Evolutionary conservation across 345 rosid genomes (phyloP).

Genomic region (Mallotus nudiflorus): DNA sequence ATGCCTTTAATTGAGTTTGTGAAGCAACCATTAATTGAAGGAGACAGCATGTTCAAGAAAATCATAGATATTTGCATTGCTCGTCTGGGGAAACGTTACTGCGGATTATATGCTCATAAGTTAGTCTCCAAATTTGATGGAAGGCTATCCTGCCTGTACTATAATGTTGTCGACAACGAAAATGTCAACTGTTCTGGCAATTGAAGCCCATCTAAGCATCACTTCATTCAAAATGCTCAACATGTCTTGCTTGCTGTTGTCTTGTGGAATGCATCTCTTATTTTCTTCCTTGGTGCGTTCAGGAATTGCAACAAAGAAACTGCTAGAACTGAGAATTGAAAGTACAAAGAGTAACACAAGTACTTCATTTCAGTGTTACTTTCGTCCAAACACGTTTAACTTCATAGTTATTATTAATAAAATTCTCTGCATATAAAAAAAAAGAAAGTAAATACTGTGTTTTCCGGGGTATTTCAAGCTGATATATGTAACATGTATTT

Average conservation of each 20-base stretch:
- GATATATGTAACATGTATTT: not conserved
- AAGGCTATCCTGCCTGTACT: slow-evolving; percentile 67
- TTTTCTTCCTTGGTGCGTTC: not conserved
- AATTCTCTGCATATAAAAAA: no score
- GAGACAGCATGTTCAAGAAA: slow-evolving; percentile 81
- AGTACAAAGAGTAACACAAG: no score
- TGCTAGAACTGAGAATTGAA: slow-evolving; percentile 1
- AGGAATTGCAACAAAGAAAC: no score
- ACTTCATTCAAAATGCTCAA: no score
- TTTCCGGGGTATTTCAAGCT: not conserved
- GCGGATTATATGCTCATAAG: slow-evolving; percentile 72
- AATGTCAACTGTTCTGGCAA: slow-evolving; percentile 39
- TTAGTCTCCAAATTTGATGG: slow-evolving; percentile 81
- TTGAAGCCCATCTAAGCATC: slow-evolving; percentile 20
- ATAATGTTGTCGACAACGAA: slow-evolving; percentile 53
- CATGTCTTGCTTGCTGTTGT: no score
- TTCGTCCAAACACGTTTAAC: no score
- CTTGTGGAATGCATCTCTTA: not conserved
- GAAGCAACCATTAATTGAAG: slow-evolving; percentile 74
- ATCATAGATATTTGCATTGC: slow-evolving; percentile 81
- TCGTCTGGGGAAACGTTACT: slow-evolving; percentile 60
- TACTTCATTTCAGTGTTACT: no score
- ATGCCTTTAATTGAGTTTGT: slow-evolving; percentile 82
- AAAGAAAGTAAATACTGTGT: not conserved
- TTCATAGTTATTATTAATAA: no score